These are phyloP conservation scores for Boletus tylopilopsis DNA, from an alignment of 768 basidiomycete genomes.

Conservation along the genomic window DNA sequence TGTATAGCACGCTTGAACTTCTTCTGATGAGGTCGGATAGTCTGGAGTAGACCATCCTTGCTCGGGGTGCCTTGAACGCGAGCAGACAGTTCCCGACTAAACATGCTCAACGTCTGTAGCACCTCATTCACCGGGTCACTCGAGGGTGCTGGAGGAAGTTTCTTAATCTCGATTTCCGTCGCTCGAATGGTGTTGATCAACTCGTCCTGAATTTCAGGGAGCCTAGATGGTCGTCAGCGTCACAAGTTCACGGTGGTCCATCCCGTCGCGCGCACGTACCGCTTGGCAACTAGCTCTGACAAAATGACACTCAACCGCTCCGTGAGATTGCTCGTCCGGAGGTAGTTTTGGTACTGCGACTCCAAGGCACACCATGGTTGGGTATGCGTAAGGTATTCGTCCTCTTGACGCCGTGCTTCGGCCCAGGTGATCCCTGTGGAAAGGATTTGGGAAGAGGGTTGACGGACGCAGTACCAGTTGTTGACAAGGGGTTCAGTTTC, in stretches of 20 bases:
- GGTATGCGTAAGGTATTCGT: conserved; percentile 47
- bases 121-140: background rate
- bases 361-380: conserved; percentile 53
- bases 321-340: conserved; percentile 56
- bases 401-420: conserved; percentile 54
- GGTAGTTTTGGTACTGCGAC: conserved; percentile 42
- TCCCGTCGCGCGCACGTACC: conserved; percentile 39
- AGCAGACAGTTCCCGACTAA: background rate
- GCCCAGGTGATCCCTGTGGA: conserved; percentile 40
- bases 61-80: conserved; percentile 7
- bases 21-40: conserved; percentile 45
- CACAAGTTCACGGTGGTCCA: no score
- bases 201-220: conserved; percentile 58
- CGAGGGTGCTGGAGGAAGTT: background rate
- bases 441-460: conserved; percentile 24
- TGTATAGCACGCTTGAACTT: conserved; percentile 44
- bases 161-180: conserved; percentile 25
- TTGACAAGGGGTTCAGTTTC: conserved; percentile 32
- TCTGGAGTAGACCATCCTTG: conserved; percentile 47
- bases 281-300: conserved; percentile 55
- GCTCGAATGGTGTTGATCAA: conserved; percentile 41
- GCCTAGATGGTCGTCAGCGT: conserved; percentile 31
- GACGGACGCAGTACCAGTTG: conserved; percentile 36
- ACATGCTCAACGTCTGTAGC: background rate
- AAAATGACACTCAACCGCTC: conserved; percentile 54